Conservation (phyloP, 352 stramenopile genomes). For the Globisporangium splendens region DNA sequence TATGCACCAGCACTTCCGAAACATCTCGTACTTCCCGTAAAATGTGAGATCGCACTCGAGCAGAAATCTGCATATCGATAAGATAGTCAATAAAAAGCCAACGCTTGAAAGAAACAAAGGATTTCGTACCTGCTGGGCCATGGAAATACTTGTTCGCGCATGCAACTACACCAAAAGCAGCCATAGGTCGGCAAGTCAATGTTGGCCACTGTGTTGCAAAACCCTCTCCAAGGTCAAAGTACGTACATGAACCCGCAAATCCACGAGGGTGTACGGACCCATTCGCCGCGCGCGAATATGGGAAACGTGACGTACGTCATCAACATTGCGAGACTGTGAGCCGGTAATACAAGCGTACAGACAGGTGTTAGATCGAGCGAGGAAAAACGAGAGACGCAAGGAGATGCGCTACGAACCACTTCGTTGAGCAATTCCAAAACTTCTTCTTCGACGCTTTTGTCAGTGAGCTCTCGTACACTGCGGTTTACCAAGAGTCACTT, state of each 20-base stretch:
- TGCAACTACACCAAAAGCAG: conserved; percentile 36
- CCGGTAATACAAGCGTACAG: background rate
- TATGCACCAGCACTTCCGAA: conserved; percentile 87
- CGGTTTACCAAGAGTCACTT: background rate
- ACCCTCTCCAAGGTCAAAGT: background rate
- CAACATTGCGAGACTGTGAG: conserved; percentile 66
- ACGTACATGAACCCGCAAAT: conserved; percentile 81
- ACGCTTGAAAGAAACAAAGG: background rate
- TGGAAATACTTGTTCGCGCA: conserved; percentile 76
- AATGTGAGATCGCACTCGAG: conserved; percentile 68
- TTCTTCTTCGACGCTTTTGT: conserved; percentile 81
- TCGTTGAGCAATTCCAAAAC: conserved; percentile 70
- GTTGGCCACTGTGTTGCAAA: background rate
- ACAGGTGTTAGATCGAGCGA: background rate
- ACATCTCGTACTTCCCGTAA: conserved; percentile 65
- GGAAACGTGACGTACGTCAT: conserved; percentile 75
- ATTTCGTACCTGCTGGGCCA: conserved; percentile 65
- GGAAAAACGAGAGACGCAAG: background rate
- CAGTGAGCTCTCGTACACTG: conserved; percentile 79
- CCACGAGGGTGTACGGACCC: conserved; percentile 84
- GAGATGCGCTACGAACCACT: conserved; percentile 38
- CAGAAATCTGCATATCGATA: conserved; percentile 38
- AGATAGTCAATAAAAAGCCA: background rate
- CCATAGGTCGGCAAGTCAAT: background rate
- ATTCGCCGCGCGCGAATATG: conserved; percentile 83